Evolutionary conservation across 495 filamentous ascomycete genomes (phyloP).

Genomic region (Podospora appendiculata): DNA sequence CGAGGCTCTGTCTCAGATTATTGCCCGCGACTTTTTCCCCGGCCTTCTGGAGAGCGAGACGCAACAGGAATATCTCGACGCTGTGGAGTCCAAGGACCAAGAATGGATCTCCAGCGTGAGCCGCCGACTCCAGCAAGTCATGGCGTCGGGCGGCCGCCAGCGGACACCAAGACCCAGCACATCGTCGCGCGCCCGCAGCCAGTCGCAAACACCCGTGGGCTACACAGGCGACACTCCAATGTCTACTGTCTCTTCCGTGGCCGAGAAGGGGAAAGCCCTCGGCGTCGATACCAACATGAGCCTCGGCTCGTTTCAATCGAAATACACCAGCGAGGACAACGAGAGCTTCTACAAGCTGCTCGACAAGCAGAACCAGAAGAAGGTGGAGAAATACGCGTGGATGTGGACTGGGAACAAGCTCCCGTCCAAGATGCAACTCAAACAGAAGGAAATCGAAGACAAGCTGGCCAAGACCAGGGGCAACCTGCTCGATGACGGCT

Average conservation of each 20-base stretch:
- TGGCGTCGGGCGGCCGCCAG: conserved; percentile 58
- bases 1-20: conserved; percentile 84
- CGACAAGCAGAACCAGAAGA: conserved; percentile 83
- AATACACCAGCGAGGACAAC: conserved; percentile 95
- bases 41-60: conserved; percentile 77
- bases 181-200: conserved; percentile 23
- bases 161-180: conserved; percentile 27
- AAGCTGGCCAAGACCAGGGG: conserved; percentile 33
- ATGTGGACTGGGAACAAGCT: conserved; percentile 85
- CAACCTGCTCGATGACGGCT: conserved; percentile 42
- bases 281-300: conserved; percentile 72
- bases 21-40: conserved; percentile 94
- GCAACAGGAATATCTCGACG: conserved; percentile 88
- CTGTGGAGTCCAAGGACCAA: conserved; percentile 72
- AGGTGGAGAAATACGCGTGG: conserved; percentile 76
- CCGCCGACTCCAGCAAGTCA: conserved; percentile 63
- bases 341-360: conserved; percentile 89
- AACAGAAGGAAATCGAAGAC: conserved; percentile 61
- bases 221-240: conserved; percentile 61
- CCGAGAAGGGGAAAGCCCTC: conserved; percentile 1
- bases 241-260: conserved; percentile 30
- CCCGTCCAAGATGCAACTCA: conserved; percentile 76
- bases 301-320: conserved; percentile 76
- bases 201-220: conserved; percentile 41
- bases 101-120: conserved; percentile 82